Evolutionary conservation across 2,329 filamentous ascomycete genomes (phyloP).

Genomic region (Amylocarpus encephaloides): DNA sequence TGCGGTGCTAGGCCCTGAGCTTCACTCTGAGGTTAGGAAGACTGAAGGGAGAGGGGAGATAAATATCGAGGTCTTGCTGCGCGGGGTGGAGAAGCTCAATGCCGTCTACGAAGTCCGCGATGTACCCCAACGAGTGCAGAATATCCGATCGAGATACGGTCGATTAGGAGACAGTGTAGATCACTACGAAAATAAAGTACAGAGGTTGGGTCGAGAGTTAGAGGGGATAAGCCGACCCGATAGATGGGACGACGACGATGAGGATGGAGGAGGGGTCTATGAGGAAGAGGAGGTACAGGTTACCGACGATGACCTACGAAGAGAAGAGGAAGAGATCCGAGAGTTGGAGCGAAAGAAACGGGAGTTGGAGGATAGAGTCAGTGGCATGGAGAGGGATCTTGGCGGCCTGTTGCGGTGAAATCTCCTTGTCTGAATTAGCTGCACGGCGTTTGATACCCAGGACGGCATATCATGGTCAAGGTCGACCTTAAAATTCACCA

Average conservation of each 20-base stretch:
- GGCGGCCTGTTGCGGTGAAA: conserved; percentile 43
- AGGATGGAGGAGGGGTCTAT: conserved; percentile 39
- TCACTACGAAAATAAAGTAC: conserved; percentile 75
- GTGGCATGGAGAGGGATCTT: conserved; percentile 62
- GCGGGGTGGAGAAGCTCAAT: conserved; percentile 84
- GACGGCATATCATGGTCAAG: background rate
- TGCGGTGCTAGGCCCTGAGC: conserved; percentile 77
- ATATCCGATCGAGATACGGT: conserved; percentile 63
- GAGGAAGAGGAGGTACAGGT: conserved; percentile 39
- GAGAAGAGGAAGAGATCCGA: conserved; percentile 61
- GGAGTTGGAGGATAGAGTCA: conserved; percentile 56
- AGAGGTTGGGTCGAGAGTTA: conserved; percentile 67
- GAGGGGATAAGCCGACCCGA: conserved; percentile 64
- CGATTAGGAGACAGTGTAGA: conserved; percentile 67
- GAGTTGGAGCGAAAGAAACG: conserved; percentile 59
- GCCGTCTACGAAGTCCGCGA: conserved; percentile 80
- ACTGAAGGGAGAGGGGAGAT: conserved; percentile 60
- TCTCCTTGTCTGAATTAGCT: background rate
- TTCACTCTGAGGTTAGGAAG: conserved; percentile 71
- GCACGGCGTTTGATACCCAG: conserved; percentile 9
- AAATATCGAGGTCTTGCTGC: conserved; percentile 77
- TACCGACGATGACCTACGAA: conserved; percentile 62
- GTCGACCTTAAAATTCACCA: background rate
- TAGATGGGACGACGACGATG: conserved; percentile 46
- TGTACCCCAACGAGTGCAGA: conserved; percentile 67